Evolutionary conservation across 2,329 filamentous ascomycete genomes (phyloP).

Genomic region (Fusarium phyllophilum): DNA sequence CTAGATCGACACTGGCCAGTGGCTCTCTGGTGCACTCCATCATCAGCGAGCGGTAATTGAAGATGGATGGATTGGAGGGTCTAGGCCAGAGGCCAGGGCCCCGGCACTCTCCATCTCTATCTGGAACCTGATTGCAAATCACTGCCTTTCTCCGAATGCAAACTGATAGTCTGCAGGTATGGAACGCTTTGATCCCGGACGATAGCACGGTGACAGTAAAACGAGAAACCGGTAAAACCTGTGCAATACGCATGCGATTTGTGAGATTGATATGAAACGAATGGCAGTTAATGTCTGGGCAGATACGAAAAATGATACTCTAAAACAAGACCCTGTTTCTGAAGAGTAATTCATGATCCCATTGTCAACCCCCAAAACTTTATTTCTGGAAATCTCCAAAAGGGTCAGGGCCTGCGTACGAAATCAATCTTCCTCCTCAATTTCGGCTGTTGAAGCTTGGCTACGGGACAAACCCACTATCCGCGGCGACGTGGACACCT

Average conservation of each 20-base stretch:
- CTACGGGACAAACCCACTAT: conserved; percentile 10
- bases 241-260: conserved; percentile 2
- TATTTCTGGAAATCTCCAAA: conserved; percentile 23
- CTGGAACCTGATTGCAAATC: neutral
- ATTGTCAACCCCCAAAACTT: conserved; percentile 14
- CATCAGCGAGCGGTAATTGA: conserved; percentile 22
- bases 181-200: conserved; percentile 8
- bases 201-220: conserved; percentile 15
- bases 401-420: neutral
- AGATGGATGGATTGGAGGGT: neutral
- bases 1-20: conserved; percentile 29
- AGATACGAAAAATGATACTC: conserved; percentile 14
- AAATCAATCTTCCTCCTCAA: conserved; percentile 18
- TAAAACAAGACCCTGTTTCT: conserved; percentile 25
- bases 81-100: conserved; percentile 1
- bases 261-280: conserved; percentile 13
- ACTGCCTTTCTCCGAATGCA: conserved; percentile 1
- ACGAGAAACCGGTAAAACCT: conserved; percentile 15
- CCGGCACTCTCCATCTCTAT: neutral
- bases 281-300: neutral
- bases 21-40: neutral
- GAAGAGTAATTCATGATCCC: conserved; percentile 1
- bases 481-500: conserved; percentile 6
- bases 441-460: conserved; percentile 41
- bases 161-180: neutral